Evolutionary conservation across 371 early-diverging fungal genomes (phyloP).

Genomic region (Homolaphlyctis polyrhiza): DNA sequence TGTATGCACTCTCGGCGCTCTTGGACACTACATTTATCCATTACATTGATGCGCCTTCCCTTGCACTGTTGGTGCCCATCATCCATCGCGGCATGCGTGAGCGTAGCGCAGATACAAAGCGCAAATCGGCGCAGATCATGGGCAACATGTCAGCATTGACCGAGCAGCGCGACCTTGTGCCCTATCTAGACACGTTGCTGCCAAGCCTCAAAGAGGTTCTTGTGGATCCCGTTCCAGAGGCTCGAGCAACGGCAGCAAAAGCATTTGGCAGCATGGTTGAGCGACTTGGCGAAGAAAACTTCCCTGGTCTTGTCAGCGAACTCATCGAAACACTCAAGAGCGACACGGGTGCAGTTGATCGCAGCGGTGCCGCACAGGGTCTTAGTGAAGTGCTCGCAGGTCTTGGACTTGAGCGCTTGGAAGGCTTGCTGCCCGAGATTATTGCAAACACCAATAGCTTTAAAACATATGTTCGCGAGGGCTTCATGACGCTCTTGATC

Average conservation of each 20-base stretch:
- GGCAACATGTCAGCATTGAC: slow-evolving; percentile 94
- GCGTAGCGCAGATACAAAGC: slow-evolving; percentile 86
- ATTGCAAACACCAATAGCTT: slow-evolving; percentile 71
- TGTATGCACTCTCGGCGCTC: slow-evolving; percentile 73
- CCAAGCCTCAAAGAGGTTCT: slow-evolving; percentile 86
- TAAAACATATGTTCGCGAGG: slow-evolving; percentile 86
- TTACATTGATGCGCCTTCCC: slow-evolving; percentile 94
- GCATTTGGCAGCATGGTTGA: slow-evolving; percentile 90
- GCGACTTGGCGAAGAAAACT: slow-evolving; percentile 86
- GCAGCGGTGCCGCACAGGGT: slow-evolving; percentile 97
- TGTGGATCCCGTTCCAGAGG: slow-evolving; percentile 93
- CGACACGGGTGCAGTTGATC: slow-evolving; percentile 86
- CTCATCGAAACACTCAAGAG: slow-evolving; percentile 77
- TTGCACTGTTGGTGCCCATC: slow-evolving; percentile 94
- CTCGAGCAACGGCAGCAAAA: slow-evolving; percentile 89
- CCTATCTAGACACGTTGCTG: slow-evolving; percentile 76
- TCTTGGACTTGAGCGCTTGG: slow-evolving; percentile 81
- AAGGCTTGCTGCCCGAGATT: slow-evolving; percentile 85
- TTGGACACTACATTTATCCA: slow-evolving; percentile 93
- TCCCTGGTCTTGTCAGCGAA: slow-evolving; percentile 86
- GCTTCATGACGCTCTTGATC: slow-evolving; percentile 89
- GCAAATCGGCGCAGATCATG: slow-evolving; percentile 92
- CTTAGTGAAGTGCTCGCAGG: slow-evolving; percentile 90
- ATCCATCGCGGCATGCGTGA: slow-evolving; percentile 88
- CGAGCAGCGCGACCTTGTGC: slow-evolving; percentile 82